Percentiles rank a stretch among this genome's conserved stretches.
phyloP scores from a whole-genome alignment of 1,284 basidiomycete genomes.

The Marasmius fiardii region DNA sequence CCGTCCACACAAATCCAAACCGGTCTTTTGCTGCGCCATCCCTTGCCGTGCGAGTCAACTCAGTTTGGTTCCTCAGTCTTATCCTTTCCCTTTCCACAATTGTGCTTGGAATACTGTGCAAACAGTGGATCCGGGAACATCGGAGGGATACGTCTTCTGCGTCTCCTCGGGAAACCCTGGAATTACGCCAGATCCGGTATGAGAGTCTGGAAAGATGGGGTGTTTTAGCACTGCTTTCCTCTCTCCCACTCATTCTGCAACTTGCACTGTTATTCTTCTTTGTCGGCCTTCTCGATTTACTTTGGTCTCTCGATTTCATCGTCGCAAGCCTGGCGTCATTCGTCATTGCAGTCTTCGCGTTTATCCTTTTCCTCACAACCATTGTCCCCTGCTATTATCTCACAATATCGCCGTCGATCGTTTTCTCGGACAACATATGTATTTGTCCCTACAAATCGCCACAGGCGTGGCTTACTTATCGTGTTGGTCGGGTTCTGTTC shows the following conservation, averaged over 20 bases:
- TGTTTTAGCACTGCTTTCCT: conserved; percentile 21
- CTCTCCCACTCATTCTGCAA: conserved; percentile 26
- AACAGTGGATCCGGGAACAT: conserved; percentile 22
- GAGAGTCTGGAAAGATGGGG: conserved; percentile 23
- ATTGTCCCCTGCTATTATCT: conserved; percentile 19
- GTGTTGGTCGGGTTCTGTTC: conserved; percentile 2
- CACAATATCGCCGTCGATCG: background rate
- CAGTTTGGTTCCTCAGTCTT: conserved; percentile 21
- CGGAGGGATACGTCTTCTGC: conserved; percentile 10
- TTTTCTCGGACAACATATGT: background rate
- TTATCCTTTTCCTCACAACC: conserved; percentile 15
- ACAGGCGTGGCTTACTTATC: conserved; percentile 19
- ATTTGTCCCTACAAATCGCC: conserved; percentile 26
- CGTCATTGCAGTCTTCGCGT: conserved; percentile 15
- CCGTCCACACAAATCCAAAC: background rate
- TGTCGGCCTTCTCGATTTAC: conserved; percentile 18
- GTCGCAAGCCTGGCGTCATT: conserved; percentile 19
- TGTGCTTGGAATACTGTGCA: conserved; percentile 20
- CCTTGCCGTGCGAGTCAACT: conserved; percentile 16
- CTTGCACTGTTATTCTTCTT: conserved; percentile 22
- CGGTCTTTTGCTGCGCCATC: background rate
- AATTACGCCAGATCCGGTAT: conserved; percentile 22
- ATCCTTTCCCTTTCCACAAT: conserved; percentile 17
- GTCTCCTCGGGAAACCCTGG: conserved; percentile 8
- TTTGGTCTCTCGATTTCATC: conserved; percentile 18